Evolutionary conservation across 1,284 basidiomycete genomes (phyloP), one percentile per base, ranked within the genome.

Genomic region (Vanrija humicola): DNA sequence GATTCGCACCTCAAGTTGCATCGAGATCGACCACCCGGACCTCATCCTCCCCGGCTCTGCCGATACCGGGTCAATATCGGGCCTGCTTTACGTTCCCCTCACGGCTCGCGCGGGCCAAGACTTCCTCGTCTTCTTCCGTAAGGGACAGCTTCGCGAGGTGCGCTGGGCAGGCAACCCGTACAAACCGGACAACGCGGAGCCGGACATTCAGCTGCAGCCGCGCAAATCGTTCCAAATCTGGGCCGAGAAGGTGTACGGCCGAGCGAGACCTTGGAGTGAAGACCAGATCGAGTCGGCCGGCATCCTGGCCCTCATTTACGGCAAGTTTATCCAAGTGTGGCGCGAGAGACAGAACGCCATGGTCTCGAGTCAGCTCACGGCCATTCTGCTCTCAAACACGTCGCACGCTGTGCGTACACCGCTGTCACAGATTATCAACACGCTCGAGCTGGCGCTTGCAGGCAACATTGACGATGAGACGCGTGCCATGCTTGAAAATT

Each of bases 211-310:
- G 7, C 77, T 92, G 3, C 87, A 90, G 68, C 89, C 89, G 0
- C 79, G 89, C 28, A 84, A 82, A 61, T 89, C 87, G 3, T 93
- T 93, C 80, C 89, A 86, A 66, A 81, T 82, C 3, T 94, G 90
- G 90, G 84, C 84, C 0, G 87, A 93, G 73, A 85, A 80, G 2
- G 84, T 93, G 9, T 81, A 83, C 19, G 89, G 89, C 3, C 80
- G 84, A 43, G 86, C 83, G 64, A 80, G 87, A 34, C 79, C 80
- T 6, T 95, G 90, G 90, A 86, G 87, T 12, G 89, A 92, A 57
- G 89, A 93, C 66, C 89, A 93, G 70, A 75, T 92, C 46, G 90
- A 93, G 74, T 91, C 89, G 3, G 90, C 89, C 0, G 86, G 86
- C 42, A 88, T 92, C 5, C 79, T 93, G n/a, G 86, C 89, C 16